Evolutionary conservation across 345 rosid genomes (phyloP).

Genomic region (Syzygium jambos): DNA sequence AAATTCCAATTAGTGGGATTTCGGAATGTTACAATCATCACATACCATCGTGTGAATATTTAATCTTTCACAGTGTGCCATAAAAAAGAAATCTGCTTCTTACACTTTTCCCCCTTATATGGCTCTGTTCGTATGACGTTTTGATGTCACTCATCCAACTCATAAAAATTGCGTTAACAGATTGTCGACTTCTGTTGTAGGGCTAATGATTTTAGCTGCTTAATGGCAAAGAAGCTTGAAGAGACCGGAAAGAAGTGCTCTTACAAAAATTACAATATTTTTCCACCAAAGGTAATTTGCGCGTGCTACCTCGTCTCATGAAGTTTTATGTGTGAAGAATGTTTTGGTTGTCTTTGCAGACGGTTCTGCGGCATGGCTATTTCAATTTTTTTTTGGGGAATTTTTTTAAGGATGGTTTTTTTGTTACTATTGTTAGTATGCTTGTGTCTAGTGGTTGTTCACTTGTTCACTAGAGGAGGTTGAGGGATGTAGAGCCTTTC

Average conservation of each 20-base stretch:
- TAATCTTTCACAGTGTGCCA: neutral
- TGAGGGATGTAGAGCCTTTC: neutral
- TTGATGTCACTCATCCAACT: neutral
- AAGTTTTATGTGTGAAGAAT: neutral
- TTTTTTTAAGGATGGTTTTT: neutral
- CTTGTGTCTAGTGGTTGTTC: neutral
- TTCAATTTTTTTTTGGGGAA: neutral
- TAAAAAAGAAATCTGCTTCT: neutral
- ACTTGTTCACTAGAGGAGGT: neutral
- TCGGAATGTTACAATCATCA: too few relatives aligned
- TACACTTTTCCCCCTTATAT: neutral
- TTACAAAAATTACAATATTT: slow-evolving; percentile 58
- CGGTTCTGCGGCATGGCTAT: neutral
- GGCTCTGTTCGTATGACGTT: neutral
- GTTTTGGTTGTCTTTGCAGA: neutral
- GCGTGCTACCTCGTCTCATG: neutral
- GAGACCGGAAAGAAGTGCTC: slow-evolving; percentile 69
- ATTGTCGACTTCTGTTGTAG: slow-evolving; percentile 94
- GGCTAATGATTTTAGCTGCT: slow-evolving; percentile 77
- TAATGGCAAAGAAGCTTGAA: slow-evolving; percentile 73
- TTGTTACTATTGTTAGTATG: neutral
- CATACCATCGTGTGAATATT: too few relatives aligned
- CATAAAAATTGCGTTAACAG: slow-evolving; percentile 30
- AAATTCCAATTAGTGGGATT: too few relatives aligned
- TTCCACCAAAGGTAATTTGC: slow-evolving; percentile 60